Base-by-base conservation (phyloP, 129 eudicot genomes). In the Dittrichia graveolens region DNA sequence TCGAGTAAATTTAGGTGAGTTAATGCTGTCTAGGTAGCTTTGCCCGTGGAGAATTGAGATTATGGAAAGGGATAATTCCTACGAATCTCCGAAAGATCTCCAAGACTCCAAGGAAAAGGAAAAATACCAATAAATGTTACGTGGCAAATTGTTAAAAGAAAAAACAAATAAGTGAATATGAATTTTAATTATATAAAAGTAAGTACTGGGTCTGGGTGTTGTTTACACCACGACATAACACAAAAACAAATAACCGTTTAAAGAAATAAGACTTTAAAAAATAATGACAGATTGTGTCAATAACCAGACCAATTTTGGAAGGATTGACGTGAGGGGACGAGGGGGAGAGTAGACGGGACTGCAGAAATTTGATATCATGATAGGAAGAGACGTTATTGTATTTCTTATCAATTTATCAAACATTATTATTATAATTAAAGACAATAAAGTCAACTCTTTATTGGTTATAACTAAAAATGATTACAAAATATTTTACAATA, bases 51-150 rank as follows among this genome's bases (percentile, higher is more conserved):
- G 73, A 69, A 55, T 31, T 43, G 72, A 48, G 53, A 80, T 44
- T 42, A 6, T 40, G 19, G 66, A 35, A 76, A 58, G 37, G 87
- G 78, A 84, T 77, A 85, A 87, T 82, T 64, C 89, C 76, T 48
- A 37, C 83, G 93, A 82, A 87, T 87, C 94, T 79, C 50, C 83
- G 74, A 24, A 39, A 41, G 83, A 54, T 16, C 61, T 19, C 38
- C 6, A 10, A 24, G 80, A 71, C 85, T 77, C 71, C 75, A 61
- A 50, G 60, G 18, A 61, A 82, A 75, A 48, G 69, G 75, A 37
- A 53, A 71, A 61, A 47, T 34, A 50, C 50, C 16, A 53, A 49
- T 65, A 48, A 72, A 49, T 78, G 78, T 31, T 68, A 62, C 38
- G 67, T 52, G 67, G 56, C 57, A 78, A 63, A 19, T 56, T 35